These are phyloP conservation scores for Cucumis variabilis DNA, from an alignment of 331 rosid species.

Conservation along the genomic window DNA sequence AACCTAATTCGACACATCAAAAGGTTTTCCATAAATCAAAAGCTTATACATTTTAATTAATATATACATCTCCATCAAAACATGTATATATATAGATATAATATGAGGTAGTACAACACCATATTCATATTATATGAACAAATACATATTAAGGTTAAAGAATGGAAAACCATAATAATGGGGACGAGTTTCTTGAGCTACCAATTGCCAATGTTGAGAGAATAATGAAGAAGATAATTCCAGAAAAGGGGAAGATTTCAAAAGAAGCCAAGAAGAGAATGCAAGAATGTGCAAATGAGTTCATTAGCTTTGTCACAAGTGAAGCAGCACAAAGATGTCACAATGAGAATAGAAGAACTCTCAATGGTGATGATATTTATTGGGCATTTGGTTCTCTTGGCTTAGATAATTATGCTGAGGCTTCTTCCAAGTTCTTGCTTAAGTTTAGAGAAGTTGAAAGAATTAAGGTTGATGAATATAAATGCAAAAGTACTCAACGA, in stretches of 20 bases:
- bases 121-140: too few species aligned
- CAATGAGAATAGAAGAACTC: constrained; percentile 68
- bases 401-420: constrained; percentile 64
- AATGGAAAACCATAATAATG: neutral
- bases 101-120: too few species aligned
- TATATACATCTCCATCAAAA: neutral
- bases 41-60: too few species aligned
- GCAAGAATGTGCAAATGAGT: constrained; percentile 74
- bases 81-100: neutral
- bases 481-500: neutral
- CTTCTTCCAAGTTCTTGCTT: neutral
- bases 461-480: neutral
- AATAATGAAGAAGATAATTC: constrained; percentile 36
- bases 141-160: neutral
- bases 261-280: constrained; percentile 71
- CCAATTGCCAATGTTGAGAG: constrained; percentile 15
- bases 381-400: constrained; percentile 76
- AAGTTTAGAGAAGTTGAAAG: neutral
- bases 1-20: neutral
- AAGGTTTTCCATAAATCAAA: neutral
- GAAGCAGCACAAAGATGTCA: constrained; percentile 50
- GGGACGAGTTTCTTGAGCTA: neutral
- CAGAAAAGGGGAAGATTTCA: constrained; percentile 69
- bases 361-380: constrained; percentile 67
- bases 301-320: constrained; percentile 31